phyloP scores from a whole-genome alignment of 2,329 filamentous ascomycete genomes.

The Grosmannia penicillata region DNA sequence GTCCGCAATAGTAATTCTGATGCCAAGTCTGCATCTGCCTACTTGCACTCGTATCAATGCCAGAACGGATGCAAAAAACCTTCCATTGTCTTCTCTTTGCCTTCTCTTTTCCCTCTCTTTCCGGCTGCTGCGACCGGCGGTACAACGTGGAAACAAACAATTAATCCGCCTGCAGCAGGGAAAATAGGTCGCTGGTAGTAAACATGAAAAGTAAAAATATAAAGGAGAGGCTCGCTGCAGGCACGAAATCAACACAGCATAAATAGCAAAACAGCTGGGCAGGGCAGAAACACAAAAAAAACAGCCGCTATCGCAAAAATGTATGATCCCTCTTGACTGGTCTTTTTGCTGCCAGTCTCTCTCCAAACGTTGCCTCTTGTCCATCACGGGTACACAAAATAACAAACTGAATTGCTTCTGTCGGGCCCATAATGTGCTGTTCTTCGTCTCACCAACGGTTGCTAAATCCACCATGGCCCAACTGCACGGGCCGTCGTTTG shows the following conservation, averaged over 20 bases:
- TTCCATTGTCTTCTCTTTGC: not conserved
- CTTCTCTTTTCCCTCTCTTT: slow-evolving; percentile 1
- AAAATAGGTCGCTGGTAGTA: slow-evolving; percentile 1
- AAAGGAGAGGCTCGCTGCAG: too few species aligned
- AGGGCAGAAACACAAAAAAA: slow-evolving; percentile 18
- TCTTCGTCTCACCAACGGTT: too few species aligned
- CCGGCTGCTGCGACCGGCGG: slow-evolving; percentile 8
- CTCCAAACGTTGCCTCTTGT: too few species aligned
- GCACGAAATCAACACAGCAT: too few species aligned
- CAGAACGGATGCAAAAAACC: too few species aligned
- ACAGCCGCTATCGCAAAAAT: slow-evolving; percentile 3
- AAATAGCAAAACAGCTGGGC: slow-evolving; percentile 17
- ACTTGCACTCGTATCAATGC: too few species aligned
- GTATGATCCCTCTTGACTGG: too few species aligned
- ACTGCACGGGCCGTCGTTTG: too few species aligned
- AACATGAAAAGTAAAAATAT: slow-evolving; percentile 15
- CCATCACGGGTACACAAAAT: slow-evolving; percentile 1
- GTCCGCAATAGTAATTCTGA: too few species aligned
- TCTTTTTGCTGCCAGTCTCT: too few species aligned
- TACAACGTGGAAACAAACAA: slow-evolving; percentile 5
- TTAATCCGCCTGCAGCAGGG: slow-evolving; percentile 11
- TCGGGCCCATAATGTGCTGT: slow-evolving; percentile 2
- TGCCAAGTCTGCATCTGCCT: too few species aligned
- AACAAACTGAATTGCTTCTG: slow-evolving; percentile 11
- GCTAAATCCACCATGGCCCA: not conserved